Base-by-base conservation (phyloP, 345 rosid genomes). In the Brassica nigra region DNA sequence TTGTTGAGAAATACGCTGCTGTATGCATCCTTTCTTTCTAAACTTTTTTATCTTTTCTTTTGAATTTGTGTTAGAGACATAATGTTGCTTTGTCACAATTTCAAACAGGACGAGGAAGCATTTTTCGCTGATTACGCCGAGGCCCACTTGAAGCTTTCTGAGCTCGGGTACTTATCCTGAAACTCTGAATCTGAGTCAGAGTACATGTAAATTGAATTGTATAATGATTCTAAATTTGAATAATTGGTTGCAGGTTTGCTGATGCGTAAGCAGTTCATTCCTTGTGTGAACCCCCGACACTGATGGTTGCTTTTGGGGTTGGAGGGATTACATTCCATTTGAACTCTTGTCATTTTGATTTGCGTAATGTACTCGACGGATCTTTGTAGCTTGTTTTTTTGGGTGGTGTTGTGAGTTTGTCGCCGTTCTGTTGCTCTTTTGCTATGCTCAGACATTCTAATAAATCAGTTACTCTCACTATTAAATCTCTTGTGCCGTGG, bases 1-100 rank as follows among this genome's bases (percentile, higher is more conserved):
- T 82, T 9, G 99, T 95, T 14, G 98, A 95, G 28, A 95, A 93
- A 89, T 95, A 93, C 83, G 99, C 98, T 11, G 86, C 82, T 14
- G 98, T 94, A 44, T 0, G 90, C 33, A 39, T 70, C 37, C 37
- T 70, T 68, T 36, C 18, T 49, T 14, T 28, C 11, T 0, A 0
- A 4, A 36, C 2, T 9, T 15, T 54, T 12, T 23, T 23, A 1
- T 52, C 0, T 0, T 62, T 2, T 70, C 20, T 36, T 52, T 15
- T 23, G 6, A 39, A 8, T 49, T 14, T 31, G 42, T 6, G 1
- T n/a, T 9, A 18, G 42, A 11, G 29, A 30, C 37, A 6, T 27
- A 8, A 81, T 44, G 61, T 62, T 44, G 63, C 2, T 31, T 66
- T 58, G 33, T 4, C 15, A 65, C 49, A 39, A 59, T 76, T 54